phyloP scores from a whole-genome alignment of 805 yeast genomes.

The Cyberlindnera amylophila region DNA sequence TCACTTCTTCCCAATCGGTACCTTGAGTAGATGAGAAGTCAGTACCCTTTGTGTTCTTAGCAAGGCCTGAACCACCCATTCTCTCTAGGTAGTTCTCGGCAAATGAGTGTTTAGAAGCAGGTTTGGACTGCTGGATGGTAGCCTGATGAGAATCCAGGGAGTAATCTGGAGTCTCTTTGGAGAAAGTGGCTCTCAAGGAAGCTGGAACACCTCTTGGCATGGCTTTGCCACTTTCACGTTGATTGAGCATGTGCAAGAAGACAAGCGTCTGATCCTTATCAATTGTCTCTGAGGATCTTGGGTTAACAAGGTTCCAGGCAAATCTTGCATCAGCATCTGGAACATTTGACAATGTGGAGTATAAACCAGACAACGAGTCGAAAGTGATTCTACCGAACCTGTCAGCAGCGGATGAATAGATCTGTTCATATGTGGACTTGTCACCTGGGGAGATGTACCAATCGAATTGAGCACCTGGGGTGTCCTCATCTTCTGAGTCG shows the following conservation, averaged over 20 bases:
- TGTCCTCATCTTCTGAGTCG: conserved; percentile 54
- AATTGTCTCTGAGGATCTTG: conserved; percentile 79
- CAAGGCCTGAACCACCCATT: conserved; percentile 43
- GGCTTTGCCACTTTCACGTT: conserved; percentile 77
- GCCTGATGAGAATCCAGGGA: conserved; percentile 56
- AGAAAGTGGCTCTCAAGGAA: conserved; percentile 84
- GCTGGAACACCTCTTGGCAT: conserved; percentile 96
- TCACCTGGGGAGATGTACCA: conserved; percentile 97
- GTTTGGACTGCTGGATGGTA: conserved; percentile 20
- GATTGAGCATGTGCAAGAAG: conserved; percentile 86
- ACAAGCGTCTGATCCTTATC: conserved; percentile 92
- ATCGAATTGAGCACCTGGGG: conserved; percentile 50
- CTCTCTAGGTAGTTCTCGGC: conserved; percentile 53
- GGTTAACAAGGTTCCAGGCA: conserved; percentile 95
- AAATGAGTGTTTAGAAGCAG: conserved; percentile 36
- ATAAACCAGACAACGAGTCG: conserved; percentile 65
- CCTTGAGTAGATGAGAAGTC: conserved; percentile 66
- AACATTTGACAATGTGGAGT: conserved; percentile 61
- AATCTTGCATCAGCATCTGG: conserved; percentile 82
- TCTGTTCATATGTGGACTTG: conserved; percentile 68
- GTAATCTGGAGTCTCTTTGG: conserved; percentile 77
- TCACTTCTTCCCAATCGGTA: conserved; percentile 92
- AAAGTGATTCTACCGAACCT: conserved; percentile 75
- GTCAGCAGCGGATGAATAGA: conserved; percentile 73
- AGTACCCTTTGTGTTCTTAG: conserved; percentile 47